phyloP scores from a whole-genome alignment of 2,329 filamentous ascomycete genomes.

The Scytalidium sp. region DNA sequence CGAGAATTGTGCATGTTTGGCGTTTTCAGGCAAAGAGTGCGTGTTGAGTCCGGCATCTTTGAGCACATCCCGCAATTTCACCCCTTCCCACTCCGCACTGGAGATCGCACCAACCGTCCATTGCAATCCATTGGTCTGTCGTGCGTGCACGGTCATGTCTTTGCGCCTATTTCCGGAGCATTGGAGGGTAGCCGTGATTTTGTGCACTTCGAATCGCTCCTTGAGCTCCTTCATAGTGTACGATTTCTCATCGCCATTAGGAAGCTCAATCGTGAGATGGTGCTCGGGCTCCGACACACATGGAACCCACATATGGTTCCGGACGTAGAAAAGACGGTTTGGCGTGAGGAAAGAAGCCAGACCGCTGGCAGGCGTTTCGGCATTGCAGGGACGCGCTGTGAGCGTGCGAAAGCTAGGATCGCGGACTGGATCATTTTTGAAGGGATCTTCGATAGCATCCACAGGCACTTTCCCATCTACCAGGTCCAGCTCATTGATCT shows the following conservation, averaged over 20 bases:
- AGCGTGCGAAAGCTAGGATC: conserved; percentile 48
- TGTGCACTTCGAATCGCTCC: conserved; percentile 40
- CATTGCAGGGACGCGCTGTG: conserved; percentile 57
- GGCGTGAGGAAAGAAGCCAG: conserved; percentile 52
- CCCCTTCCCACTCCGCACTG: conserved; percentile 50
- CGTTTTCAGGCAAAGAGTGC: conserved; percentile 10
- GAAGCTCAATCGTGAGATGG: conserved; percentile 41
- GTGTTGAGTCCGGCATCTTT: conserved; percentile 34
- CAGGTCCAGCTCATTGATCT: conserved; percentile 56
- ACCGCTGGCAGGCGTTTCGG: conserved; percentile 51
- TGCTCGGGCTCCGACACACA: conserved; percentile 17
- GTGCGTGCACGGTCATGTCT: conserved; percentile 48
- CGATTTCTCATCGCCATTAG: conserved; percentile 30
- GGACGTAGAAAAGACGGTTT: conserved; percentile 48
- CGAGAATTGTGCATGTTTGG: conserved; percentile 14
- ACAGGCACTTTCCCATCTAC: conserved; percentile 51
- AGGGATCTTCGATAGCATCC: conserved; percentile 58
- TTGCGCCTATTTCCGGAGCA: conserved; percentile 50
- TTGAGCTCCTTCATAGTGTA: conserved; percentile 42
- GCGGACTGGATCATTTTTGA: conserved; percentile 49
- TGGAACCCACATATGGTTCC: conserved; percentile 52
- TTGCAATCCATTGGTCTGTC: conserved; percentile 42
- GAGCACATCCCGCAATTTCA: conserved; percentile 42
- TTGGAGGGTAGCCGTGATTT: conserved; percentile 44
- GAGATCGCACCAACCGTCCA: conserved; percentile 43